Conservation (phyloP, 108 stramenopile species). For the Bacterosira constricta region DNA sequence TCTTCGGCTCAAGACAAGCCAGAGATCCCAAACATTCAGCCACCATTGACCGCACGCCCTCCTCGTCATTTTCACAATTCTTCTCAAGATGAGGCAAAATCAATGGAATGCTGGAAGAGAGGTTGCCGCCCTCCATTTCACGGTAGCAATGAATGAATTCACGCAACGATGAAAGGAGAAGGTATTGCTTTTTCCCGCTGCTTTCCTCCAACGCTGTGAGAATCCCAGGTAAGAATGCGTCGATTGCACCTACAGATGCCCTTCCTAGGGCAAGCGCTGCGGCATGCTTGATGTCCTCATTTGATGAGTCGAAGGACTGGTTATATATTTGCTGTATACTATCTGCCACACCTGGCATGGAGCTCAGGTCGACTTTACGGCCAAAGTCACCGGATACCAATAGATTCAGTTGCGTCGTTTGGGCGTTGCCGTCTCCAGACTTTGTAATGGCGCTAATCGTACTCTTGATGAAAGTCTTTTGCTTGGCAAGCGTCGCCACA, state of each 20-base stretch:
- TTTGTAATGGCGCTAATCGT: slow-evolving; percentile 53
- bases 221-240: slow-evolving; percentile 84
- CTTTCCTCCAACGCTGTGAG: slow-evolving; percentile 75
- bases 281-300: slow-evolving; percentile 94
- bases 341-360: slow-evolving; percentile 50
- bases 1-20: slow-evolving; percentile 70
- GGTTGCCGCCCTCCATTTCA: slow-evolving; percentile 50
- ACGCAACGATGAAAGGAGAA: slow-evolving; percentile 90
- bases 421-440: slow-evolving; percentile 32
- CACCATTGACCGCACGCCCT: slow-evolving; percentile 95
- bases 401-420: slow-evolving; percentile 77
- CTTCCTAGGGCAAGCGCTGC: slow-evolving; percentile 94
- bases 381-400: slow-evolving; percentile 93
- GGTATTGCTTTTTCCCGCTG: slow-evolving; percentile 91
- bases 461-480: slow-evolving; percentile 51
- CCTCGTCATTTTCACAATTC: slow-evolving; percentile 81
- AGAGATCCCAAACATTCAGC: slow-evolving; percentile 96
- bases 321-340: slow-evolving; percentile 67
- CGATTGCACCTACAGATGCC: slow-evolving; percentile 82
- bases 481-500: slow-evolving; percentile 52
- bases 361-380: slow-evolving; percentile 72
- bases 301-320: slow-evolving; percentile 73
- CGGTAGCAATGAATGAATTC: slow-evolving; percentile 93
- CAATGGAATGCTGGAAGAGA: slow-evolving; percentile 57
- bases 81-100: slow-evolving; percentile 86